Evolutionary conservation across 2,329 filamentous ascomycete species (phyloP).

Genomic region (Neofusicoccum sp.): DNA sequence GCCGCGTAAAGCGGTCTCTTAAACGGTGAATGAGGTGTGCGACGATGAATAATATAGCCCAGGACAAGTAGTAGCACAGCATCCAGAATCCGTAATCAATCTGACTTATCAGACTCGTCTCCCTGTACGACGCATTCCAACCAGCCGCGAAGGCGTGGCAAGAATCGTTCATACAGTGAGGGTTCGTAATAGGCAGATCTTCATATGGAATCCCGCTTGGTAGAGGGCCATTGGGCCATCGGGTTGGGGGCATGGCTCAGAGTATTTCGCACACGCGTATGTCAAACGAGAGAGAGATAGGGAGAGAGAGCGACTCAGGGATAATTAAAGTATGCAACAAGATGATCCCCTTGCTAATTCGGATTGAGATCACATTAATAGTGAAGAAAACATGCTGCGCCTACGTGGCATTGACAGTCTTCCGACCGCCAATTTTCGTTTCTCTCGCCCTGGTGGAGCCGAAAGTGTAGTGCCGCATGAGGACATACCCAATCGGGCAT

Average conservation of each 20-base stretch:
- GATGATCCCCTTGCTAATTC: too few relatives aligned
- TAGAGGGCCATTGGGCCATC: conserved; percentile 17
- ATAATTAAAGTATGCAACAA: too few relatives aligned
- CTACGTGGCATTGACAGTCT: not conserved
- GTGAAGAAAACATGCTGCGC: too few relatives aligned
- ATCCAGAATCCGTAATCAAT: conserved; percentile 23
- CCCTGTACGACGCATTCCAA: conserved; percentile 19
- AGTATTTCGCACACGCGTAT: not conserved
- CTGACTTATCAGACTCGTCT: conserved; percentile 19
- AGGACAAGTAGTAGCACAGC: conserved; percentile 23
- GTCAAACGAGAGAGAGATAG: not conserved
- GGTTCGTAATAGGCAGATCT: conserved; percentile 20
- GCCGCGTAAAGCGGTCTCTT: not conserved
- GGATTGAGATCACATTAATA: too few relatives aligned
- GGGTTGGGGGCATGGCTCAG: not conserved
- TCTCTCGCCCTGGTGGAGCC: not conserved
- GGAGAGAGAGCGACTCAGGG: not conserved
- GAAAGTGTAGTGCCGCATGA: not conserved
- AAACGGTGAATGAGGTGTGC: conserved; percentile 17
- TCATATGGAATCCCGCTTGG: conserved; percentile 12
- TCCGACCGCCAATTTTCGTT: not conserved
- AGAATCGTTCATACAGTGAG: conserved; percentile 17
- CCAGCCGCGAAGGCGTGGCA: conserved; percentile 21
- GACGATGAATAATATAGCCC: conserved; percentile 19
- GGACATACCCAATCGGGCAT: not conserved